These are phyloP conservation scores for Lasiosphaeria hispida DNA, from an alignment of 495 filamentous ascomycete species.

Conservation along the genomic window DNA sequence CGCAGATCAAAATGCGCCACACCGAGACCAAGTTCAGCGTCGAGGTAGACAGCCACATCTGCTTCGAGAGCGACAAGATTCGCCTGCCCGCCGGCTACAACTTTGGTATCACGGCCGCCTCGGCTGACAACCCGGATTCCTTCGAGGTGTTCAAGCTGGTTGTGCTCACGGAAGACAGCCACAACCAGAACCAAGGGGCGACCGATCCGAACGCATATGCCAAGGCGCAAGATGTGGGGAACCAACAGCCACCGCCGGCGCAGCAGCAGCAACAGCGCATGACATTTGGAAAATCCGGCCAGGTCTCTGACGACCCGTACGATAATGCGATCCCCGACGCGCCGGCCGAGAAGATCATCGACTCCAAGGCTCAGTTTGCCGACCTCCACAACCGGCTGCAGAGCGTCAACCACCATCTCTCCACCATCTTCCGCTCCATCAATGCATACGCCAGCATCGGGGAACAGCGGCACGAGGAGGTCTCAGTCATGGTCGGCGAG, in stretches of 20 bases:
- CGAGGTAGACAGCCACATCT: slow-evolving; percentile 74
- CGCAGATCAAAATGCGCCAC: slow-evolving; percentile 70
- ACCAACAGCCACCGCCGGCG: slow-evolving; percentile 3
- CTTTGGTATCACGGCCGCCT: slow-evolving; percentile 84
- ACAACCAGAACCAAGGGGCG: slow-evolving; percentile 15
- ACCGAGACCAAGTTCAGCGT: slow-evolving; percentile 66
- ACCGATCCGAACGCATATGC: not conserved
- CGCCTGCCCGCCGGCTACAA: slow-evolving; percentile 74
- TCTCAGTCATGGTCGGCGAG: slow-evolving; percentile 38
- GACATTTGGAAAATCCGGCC: slow-evolving; percentile 24
- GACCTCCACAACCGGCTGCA: slow-evolving; percentile 82
- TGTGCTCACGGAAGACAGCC: slow-evolving; percentile 53
- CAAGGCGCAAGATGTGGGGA: not conserved
- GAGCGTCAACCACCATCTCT: slow-evolving; percentile 67
- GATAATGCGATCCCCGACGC: slow-evolving; percentile 46
- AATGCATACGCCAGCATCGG: slow-evolving; percentile 46
- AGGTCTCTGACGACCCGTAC: slow-evolving; percentile 35
- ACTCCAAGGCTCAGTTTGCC: slow-evolving; percentile 64
- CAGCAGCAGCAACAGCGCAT: slow-evolving; percentile 10
- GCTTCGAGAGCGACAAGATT: slow-evolving; percentile 81
- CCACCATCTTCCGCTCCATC: slow-evolving; percentile 65
- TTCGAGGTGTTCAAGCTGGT: slow-evolving; percentile 91
- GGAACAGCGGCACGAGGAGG: slow-evolving; percentile 61
- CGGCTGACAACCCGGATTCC: slow-evolving; percentile 87
- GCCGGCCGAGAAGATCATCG: slow-evolving; percentile 47